A percentile compares a stretch with the other conserved stretches of the same genome.
Conservation (phyloP, 2,329 filamentous ascomycete species). For the Fusarium sp. region DNA sequence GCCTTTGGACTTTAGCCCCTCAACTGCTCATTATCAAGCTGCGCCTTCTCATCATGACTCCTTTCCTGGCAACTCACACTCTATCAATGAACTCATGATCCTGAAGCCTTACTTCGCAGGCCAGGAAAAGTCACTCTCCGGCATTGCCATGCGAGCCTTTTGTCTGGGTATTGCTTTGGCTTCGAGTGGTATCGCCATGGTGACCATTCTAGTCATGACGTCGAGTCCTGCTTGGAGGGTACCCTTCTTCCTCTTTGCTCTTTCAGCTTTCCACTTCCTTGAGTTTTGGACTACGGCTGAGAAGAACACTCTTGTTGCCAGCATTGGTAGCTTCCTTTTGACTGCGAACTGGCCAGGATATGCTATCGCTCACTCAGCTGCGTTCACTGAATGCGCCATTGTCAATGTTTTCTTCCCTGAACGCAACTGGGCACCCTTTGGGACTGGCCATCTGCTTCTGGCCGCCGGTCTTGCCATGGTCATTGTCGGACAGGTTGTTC, state of each 20-base stretch:
- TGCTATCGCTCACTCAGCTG: slow-evolving; percentile 81
- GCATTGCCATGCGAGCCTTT: slow-evolving; percentile 69
- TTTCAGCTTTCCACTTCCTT: slow-evolving; percentile 91
- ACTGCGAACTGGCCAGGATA: slow-evolving; percentile 87
- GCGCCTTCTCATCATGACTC: slow-evolving; percentile 28
- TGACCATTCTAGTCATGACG: slow-evolving; percentile 51
- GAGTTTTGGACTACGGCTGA: slow-evolving; percentile 92
- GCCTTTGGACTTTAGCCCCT: slow-evolving; percentile 35
- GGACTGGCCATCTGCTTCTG: slow-evolving; percentile 55
- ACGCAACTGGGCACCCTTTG: slow-evolving; percentile 59
- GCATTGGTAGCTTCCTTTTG: slow-evolving; percentile 82
- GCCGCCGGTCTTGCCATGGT: slow-evolving; percentile 73
- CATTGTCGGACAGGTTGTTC: slow-evolving; percentile 75
- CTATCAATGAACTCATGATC: slow-evolving; percentile 44
- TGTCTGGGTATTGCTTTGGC: slow-evolving; percentile 61
- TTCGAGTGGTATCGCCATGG: slow-evolving; percentile 48
- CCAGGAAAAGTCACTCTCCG: slow-evolving; percentile 66
- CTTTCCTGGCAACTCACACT: slow-evolving; percentile 25
- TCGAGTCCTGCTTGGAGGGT: slow-evolving; percentile 67
- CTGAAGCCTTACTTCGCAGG: slow-evolving; percentile 55
- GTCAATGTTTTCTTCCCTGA: slow-evolving; percentile 66
- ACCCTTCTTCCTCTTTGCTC: slow-evolving; percentile 73
- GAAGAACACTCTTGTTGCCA: slow-evolving; percentile 81
- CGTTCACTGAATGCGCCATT: slow-evolving; percentile 77
- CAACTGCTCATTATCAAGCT: slow-evolving; percentile 32